Percentiles rank a stretch among this genome's conserved stretches.
Evolutionary conservation across 768 basidiomycete species (phyloP).

Genomic region (Rhizopogon sp.): DNA sequence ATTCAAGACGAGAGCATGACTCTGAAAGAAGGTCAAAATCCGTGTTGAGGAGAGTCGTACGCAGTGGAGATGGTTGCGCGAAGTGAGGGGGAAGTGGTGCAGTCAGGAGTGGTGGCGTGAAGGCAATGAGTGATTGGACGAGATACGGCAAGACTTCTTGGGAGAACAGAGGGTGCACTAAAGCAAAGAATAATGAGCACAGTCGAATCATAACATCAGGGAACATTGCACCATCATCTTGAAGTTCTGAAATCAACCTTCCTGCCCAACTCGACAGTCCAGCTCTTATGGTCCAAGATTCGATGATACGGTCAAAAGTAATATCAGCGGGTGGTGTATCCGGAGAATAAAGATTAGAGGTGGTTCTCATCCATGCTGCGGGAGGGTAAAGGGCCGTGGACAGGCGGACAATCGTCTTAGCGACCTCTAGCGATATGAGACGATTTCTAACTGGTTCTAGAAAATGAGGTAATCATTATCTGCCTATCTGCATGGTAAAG

Average conservation of each 20-base stretch:
- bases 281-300: slow-evolving; percentile 63
- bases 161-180: slow-evolving; percentile 56
- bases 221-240: slow-evolving; percentile 51
- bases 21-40: slow-evolving; percentile 76
- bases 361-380: slow-evolving; percentile 51
- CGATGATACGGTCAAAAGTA: slow-evolving; percentile 29
- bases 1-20: slow-evolving; percentile 70
- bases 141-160: slow-evolving; percentile 62
- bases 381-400: slow-evolving; percentile 70
- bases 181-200: background rate
- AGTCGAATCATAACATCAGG: background rate
- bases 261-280: slow-evolving; percentile 73
- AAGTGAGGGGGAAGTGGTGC: slow-evolving; percentile 34
- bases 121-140: slow-evolving; percentile 51
- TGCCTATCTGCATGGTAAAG: background rate
- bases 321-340: slow-evolving; percentile 12
- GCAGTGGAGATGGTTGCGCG: slow-evolving; percentile 33
- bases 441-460: slow-evolving; percentile 68
- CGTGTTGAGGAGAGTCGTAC: slow-evolving; percentile 45
- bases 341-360: slow-evolving; percentile 17
- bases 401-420: slow-evolving; percentile 62
- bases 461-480: slow-evolving; percentile 3
- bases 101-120: slow-evolving; percentile 48
- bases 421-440: slow-evolving; percentile 65
- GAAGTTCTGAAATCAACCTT: slow-evolving; percentile 68